Evolutionary conservation across 495 filamentous ascomycete species (phyloP).

Genomic region (Ascodesmis nigricans): DNA sequence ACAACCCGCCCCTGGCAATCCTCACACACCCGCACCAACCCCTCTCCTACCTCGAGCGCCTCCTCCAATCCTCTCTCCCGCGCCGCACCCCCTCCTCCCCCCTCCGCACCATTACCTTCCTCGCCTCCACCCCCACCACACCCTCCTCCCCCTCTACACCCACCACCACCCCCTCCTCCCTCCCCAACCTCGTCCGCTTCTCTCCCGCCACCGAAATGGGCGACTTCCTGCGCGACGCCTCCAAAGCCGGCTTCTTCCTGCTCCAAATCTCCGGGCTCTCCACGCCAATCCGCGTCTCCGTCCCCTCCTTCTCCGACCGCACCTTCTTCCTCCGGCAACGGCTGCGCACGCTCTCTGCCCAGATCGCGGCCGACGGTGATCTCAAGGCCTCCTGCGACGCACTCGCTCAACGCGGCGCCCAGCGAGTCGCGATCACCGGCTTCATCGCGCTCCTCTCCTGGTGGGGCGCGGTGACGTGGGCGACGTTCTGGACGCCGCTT

Average conservation of each 20-base stretch:
- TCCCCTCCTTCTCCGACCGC: slow-evolving; percentile 72
- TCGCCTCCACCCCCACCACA: slow-evolving; percentile 40
- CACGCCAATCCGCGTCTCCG: slow-evolving; percentile 29
- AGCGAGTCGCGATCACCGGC: slow-evolving; percentile 58
- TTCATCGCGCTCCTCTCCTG: slow-evolving; percentile 48
- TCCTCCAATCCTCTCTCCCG: slow-evolving; percentile 77
- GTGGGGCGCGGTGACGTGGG: slow-evolving; percentile 58
- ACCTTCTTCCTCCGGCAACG: slow-evolving; percentile 66
- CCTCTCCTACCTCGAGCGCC: slow-evolving; percentile 70
- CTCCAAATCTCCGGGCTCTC: slow-evolving; percentile 52
- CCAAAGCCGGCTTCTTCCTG: slow-evolving; percentile 60
- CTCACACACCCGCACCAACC: slow-evolving; percentile 85
- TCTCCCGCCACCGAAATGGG: slow-evolving; percentile 73
- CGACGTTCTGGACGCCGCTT: slow-evolving; percentile 55
- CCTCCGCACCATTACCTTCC: slow-evolving; percentile 50
- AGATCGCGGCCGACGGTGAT: slow-evolving; percentile 41
- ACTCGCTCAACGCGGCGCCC: slow-evolving; percentile 50
- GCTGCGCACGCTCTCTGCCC: slow-evolving; percentile 44
- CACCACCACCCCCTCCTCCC: slow-evolving; percentile 30
- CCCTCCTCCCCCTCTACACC: slow-evolving; percentile 44
- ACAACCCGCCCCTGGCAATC: slow-evolving; percentile 60
- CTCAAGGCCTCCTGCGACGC: slow-evolving; percentile 67
- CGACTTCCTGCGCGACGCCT: slow-evolving; percentile 85
- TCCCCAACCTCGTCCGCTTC: slow-evolving; percentile 51
- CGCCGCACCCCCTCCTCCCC: slow-evolving; percentile 31